These are phyloP conservation scores for Yamadazyma trypodendri DNA, from an alignment of 1,139 yeast genomes.

Conservation along the genomic window DNA sequence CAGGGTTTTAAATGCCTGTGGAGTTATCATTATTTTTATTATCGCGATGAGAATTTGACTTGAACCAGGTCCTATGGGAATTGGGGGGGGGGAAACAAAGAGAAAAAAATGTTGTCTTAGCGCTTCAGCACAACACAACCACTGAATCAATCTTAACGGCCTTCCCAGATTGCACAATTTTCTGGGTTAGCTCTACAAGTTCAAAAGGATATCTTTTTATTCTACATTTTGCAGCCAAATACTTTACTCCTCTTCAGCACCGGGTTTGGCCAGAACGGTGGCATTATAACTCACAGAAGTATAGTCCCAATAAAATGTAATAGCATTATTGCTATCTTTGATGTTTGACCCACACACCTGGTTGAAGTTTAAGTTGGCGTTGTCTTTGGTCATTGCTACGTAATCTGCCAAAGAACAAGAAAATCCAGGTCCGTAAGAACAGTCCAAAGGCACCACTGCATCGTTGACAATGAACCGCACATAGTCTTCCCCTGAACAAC, in stretches of 20 bases:
- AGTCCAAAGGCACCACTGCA: constrained; percentile 53
- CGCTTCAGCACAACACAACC: no score
- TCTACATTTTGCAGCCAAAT: background rate
- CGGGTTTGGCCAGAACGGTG: constrained; percentile 1
- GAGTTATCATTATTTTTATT: constrained; percentile 5
- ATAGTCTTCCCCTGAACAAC: constrained; percentile 43
- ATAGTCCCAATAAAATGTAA: constrained; percentile 42
- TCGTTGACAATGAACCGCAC: constrained; percentile 55
- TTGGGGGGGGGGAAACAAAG: no score
- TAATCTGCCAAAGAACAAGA: constrained; percentile 50
- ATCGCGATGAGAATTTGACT: background rate
- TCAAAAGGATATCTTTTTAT: no score
- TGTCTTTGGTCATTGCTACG: constrained; percentile 21
- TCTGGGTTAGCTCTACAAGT: no score
- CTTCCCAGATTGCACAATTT: no score
- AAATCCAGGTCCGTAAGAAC: constrained; percentile 58
- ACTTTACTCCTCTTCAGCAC: background rate
- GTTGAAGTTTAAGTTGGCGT: constrained; percentile 26
- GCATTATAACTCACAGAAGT: constrained; percentile 25
- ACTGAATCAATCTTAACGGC: no score
- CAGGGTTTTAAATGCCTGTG: constrained; percentile 12
- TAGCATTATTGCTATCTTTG: constrained; percentile 23
- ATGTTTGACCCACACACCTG: constrained; percentile 34
- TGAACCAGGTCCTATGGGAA: no score
- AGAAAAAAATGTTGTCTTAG: no score